A percentile compares a stretch with the other conserved stretches of the same genome.
Conservation (phyloP, 805 yeast genomes). For the Candida tammaniensis region DNA sequence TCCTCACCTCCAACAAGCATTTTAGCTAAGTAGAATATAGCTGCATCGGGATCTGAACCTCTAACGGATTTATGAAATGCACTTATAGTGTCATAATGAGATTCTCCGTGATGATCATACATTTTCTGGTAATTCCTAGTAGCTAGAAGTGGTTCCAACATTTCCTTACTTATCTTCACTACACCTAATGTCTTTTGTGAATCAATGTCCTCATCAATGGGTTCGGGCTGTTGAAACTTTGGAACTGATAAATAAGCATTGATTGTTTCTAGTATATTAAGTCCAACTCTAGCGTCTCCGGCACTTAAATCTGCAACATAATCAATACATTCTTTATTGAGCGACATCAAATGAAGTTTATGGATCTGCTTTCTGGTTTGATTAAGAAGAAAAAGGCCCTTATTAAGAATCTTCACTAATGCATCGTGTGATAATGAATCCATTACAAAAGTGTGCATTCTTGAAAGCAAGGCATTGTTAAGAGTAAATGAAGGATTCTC, state of each 20-base stretch:
- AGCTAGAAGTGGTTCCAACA: conserved; percentile 40
- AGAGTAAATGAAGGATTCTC: conserved; percentile 62
- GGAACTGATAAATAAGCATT: conserved; percentile 50
- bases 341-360: conserved; percentile 47
- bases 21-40: conserved; percentile 78
- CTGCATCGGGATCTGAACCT: conserved; percentile 88
- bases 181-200: conserved; percentile 23
- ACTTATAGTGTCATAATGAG: conserved; percentile 91
- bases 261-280: conserved; percentile 74
- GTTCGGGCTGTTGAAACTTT: conserved; percentile 18
- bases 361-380: conserved; percentile 54
- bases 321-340: conserved; percentile 56
- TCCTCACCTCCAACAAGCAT: conserved; percentile 96
- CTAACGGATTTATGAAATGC: conserved; percentile 93
- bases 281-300: conserved; percentile 86
- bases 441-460: conserved; percentile 46
- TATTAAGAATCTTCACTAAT: conserved; percentile 30
- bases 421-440: conserved; percentile 33
- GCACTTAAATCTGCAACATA: conserved; percentile 71
- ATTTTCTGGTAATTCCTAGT: conserved; percentile 48
- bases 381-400: conserved; percentile 49
- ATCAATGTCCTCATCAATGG: conserved; percentile 14
- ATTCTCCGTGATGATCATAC: conserved; percentile 87
- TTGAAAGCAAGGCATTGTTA: conserved; percentile 40
- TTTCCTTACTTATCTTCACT: conserved; percentile 37